Base-by-base conservation (phyloP, 2,329 filamentous ascomycete species). In the Aspergillus calidoustus region DNA sequence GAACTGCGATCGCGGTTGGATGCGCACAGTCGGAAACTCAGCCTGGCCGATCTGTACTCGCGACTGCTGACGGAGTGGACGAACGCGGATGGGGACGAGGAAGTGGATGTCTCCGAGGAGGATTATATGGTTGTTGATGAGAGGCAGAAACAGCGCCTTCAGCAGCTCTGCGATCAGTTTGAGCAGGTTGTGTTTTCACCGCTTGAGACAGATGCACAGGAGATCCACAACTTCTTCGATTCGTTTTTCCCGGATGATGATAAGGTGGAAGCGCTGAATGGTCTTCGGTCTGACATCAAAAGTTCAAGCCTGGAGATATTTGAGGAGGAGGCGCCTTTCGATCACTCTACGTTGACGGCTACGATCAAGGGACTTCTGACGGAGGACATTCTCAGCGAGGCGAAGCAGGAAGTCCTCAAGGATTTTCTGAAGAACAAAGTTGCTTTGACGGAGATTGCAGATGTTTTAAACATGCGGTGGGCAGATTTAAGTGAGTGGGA, bases 391-490 rank as follows among this genome's bases (percentile, higher is more conserved):
- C 72, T 81, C 22, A 78, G 76, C 43, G 79, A 81, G 43, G 78
- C 78, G 53, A 81, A 81, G 64, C 74, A 77, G 46, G 72, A 71
- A 23, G 74, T 76, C 7, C 67, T 81, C 25, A 71, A 72, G 38
- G 77, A 78, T 23, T 79, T 81, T 52, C 66, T 79, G 23, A 65
- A 73, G 56, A 80, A 74, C 61, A 66, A 74, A 1, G 71, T 77
- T 0, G 77, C 79, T 13, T 70, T 81, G 41, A 69, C 71, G 7
- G 79, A 82, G 67, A 80, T 82, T 44, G 73, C 74, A 1, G 78
- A 81, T 60, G 78, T 81, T 1, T 59, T 81, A 38, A 81, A 81
- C 64, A 77, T 82, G 70, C 73, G 79, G 50, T 79, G 76, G 59
- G 74, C 74, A 0, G 77, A 77, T 50, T 63, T 82, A 8, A 70